Evolutionary conservation across 2,329 filamentous ascomycete species (phyloP).

Genomic region (Chalara sp.): DNA sequence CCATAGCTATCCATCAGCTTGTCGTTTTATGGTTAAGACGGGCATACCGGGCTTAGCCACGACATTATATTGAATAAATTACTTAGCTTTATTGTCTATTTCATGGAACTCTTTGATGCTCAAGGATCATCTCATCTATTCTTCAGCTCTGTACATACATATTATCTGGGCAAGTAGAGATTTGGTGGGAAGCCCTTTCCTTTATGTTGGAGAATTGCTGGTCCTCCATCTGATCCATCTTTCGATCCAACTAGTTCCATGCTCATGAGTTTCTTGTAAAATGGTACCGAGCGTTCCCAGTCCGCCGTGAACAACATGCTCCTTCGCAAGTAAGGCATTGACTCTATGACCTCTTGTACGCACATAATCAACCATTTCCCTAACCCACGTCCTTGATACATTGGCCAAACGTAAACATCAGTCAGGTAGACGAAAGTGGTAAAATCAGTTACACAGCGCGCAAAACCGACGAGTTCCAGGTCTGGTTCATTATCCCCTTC

Average conservation of each 20-base stretch:
- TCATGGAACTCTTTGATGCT: no score
- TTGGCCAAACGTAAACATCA: slow-evolving; percentile 57
- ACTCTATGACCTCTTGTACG: slow-evolving; percentile 47
- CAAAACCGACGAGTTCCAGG: slow-evolving; percentile 40
- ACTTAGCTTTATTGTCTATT: no score
- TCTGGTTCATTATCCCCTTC: no score
- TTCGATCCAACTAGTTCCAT: slow-evolving; percentile 12
- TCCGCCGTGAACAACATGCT: slow-evolving; percentile 46
- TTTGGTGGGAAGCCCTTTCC: background rate
- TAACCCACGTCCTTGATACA: slow-evolving; percentile 53
- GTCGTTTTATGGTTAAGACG: no score
- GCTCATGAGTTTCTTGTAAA: slow-evolving; percentile 20
- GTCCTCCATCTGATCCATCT: background rate
- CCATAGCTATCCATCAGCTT: no score
- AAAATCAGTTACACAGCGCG: slow-evolving; percentile 59
- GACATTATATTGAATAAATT: no score
- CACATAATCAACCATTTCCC: slow-evolving; percentile 58
- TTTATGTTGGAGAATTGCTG: background rate
- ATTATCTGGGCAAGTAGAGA: no score
- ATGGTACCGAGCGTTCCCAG: slow-evolving; percentile 12
- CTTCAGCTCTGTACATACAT: no score
- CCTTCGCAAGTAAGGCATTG: slow-evolving; percentile 54
- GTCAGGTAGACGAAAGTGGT: slow-evolving; percentile 62
- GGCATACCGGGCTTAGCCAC: no score
- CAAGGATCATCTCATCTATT: no score